Conservation (phyloP, 306 rosid species). For the Potentilla sterilis region DNA sequence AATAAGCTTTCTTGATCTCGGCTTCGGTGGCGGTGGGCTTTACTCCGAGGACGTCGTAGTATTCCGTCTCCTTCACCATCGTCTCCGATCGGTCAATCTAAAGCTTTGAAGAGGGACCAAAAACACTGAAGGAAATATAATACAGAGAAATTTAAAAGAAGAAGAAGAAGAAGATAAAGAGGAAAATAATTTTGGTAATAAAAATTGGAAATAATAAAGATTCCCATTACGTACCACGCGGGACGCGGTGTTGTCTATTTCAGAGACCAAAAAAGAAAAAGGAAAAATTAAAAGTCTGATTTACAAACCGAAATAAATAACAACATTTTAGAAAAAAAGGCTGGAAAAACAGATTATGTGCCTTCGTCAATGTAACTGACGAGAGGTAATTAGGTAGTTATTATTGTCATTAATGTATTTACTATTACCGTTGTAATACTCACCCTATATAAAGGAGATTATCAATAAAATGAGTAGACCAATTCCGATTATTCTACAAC, state of each 20-base stretch:
- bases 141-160: neutral
- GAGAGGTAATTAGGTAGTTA: too few relatives aligned
- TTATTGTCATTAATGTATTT: too few relatives aligned
- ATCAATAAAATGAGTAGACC: too few relatives aligned
- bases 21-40: slow-evolving; percentile 83
- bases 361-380: too few relatives aligned
- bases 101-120: neutral
- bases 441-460: too few relatives aligned
- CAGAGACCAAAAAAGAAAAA: neutral
- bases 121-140: neutral
- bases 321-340: too few relatives aligned
- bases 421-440: too few relatives aligned
- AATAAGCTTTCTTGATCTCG: slow-evolving; percentile 97
- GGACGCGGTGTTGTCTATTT: slow-evolving; percentile 1
- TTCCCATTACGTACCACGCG: neutral
- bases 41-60: slow-evolving; percentile 89
- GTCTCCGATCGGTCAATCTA: slow-evolving; percentile 28
- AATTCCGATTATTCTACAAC: too few relatives aligned
- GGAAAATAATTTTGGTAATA: neutral
- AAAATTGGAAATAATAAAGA: neutral
- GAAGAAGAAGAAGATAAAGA: neutral
- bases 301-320: neutral
- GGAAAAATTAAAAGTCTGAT: neutral
- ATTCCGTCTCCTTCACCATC: slow-evolving; percentile 98
- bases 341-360: too few relatives aligned